Base-by-base conservation (phyloP, 345 rosid species). In the Psidium friedrichsthalianum region DNA sequence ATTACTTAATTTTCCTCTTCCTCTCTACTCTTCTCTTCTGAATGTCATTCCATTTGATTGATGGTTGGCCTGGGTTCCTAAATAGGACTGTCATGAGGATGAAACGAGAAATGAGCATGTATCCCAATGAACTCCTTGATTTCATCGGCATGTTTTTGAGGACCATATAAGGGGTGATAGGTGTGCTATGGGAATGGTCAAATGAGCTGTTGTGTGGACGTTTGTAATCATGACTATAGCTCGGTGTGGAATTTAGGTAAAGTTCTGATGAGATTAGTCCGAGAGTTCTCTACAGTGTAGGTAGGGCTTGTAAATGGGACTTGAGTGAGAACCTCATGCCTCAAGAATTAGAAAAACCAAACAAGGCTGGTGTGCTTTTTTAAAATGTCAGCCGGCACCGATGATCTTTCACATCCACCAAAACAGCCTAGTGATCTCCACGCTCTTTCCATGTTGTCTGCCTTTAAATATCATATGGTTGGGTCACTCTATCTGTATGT, bases 401-500 rank as follows among this genome's bases (percentile, higher is more conserved):
- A 16, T 27, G 57, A 82, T 82, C 59, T 42, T 52, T 40, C 57
- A 81, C 58, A 55, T 42, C 74, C 22, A 85, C 56, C 87, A 56
- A 56, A 57, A 85, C 87, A 81, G 56, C 84, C 74, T 56, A 27
- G n/a, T 21, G 83, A 80, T 56, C 56, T 84, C 86, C 86, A 36
- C 36, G 51, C 55, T 61, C 58, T 84, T 84, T 51, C 86, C 86
- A 84, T 84, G 13, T 56, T 42, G 15, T 74, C 81, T 13, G 25
- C 85, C 49, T 74, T 42, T 44, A 42, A 27, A 25, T 16, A 36
- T 42, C 51, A 36, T 69, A 69, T 52, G 47, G 1, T 20, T 13
- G 55, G 42, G 56, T 47, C 52, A 16, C 84, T 15, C 42, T 4
- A 51, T 15, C 32, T 82, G 78, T 69, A 69, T 36, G 25, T 69